Conservation (phyloP, 805 yeast genomes). For the Ogataea ganodermae region DNA sequence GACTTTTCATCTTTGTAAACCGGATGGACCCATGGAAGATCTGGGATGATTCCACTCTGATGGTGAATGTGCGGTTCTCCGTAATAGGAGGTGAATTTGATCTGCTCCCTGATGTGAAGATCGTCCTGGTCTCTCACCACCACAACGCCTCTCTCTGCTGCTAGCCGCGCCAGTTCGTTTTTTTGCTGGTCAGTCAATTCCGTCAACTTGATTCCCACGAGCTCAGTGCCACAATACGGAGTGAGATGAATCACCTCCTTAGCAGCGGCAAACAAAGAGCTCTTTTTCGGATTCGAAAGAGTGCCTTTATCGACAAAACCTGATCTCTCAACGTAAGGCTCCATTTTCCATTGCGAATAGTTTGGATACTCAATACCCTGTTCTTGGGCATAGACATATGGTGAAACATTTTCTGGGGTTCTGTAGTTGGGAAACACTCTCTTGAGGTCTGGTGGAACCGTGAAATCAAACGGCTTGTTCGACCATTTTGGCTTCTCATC, state of each 20-base stretch:
- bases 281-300: slow-evolving; percentile 32
- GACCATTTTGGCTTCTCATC: slow-evolving; percentile 12
- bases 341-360: slow-evolving; percentile 20
- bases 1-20: slow-evolving; percentile 40
- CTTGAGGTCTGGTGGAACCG: slow-evolving; percentile 11
- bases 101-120: slow-evolving; percentile 39
- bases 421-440: slow-evolving; percentile 14
- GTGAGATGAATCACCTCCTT: slow-evolving; percentile 43
- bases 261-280: slow-evolving; percentile 43
- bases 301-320: slow-evolving; percentile 18
- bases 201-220: slow-evolving; percentile 46
- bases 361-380: slow-evolving; percentile 20
- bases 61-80: slow-evolving; percentile 45
- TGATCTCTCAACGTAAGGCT: slow-evolving; percentile 14
- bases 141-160: slow-evolving; percentile 51
- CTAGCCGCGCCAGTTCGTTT: slow-evolving; percentile 46
- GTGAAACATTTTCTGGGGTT: slow-evolving; percentile 19
- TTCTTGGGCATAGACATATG: slow-evolving; percentile 16
- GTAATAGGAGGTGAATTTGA: slow-evolving; percentile 43
- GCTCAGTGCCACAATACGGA: slow-evolving; percentile 56
- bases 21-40: slow-evolving; percentile 36
- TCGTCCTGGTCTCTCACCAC: slow-evolving; percentile 46
- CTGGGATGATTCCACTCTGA: slow-evolving; percentile 36
- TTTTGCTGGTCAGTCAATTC: slow-evolving; percentile 43
- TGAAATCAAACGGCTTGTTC: slow-evolving; percentile 14